phyloP scores from a whole-genome alignment of 805 yeast genomes.

The Yamadazyma insecticola region DNA sequence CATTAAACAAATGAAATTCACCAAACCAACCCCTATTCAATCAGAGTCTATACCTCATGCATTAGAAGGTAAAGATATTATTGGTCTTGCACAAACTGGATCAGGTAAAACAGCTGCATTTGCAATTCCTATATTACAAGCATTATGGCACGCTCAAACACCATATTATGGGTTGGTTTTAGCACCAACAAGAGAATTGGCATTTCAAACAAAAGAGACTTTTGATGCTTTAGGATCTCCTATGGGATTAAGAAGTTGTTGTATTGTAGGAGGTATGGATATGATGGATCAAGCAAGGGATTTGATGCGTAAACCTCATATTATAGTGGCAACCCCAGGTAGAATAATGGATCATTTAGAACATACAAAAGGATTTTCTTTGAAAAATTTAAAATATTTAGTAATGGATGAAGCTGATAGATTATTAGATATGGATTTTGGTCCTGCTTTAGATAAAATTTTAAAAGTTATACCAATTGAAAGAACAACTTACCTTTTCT shows the following conservation, averaged over 20 bases:
- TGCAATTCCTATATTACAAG: conserved; percentile 91
- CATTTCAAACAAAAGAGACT: conserved; percentile 86
- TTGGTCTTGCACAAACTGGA: conserved; percentile 96
- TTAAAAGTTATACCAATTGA: conserved; percentile 79
- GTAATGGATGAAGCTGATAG: conserved; percentile 98
- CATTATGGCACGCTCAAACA: conserved; percentile 82
- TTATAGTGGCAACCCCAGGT: conserved; percentile 94
- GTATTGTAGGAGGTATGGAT: conserved; percentile 97
- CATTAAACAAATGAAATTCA: conserved; percentile 66
- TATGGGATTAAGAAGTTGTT: conserved; percentile 89
- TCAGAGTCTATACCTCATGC: conserved; percentile 89
- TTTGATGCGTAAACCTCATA: conserved; percentile 88
- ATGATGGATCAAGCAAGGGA: conserved; percentile 97
- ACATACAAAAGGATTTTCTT: conserved; percentile 82
- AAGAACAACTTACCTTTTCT: conserved; percentile 79
- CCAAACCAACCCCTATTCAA: conserved; percentile 91
- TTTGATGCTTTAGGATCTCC: conserved; percentile 88
- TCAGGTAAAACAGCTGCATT: conserved; percentile 99
- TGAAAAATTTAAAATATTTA: conserved; percentile 71
- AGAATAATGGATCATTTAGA: conserved; percentile 91
- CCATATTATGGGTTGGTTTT: conserved; percentile 87
- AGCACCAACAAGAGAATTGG: conserved; percentile 83
- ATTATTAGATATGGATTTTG: conserved; percentile 91
- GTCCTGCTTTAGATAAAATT: conserved; percentile 87
- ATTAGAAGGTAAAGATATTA: conserved; percentile 82